A percentile compares a stretch with the other conserved stretches of the same genome.
phyloP scores from a whole-genome alignment of 2,329 filamentous ascomycete species.

The Fusarium pseudonygamai region DNA sequence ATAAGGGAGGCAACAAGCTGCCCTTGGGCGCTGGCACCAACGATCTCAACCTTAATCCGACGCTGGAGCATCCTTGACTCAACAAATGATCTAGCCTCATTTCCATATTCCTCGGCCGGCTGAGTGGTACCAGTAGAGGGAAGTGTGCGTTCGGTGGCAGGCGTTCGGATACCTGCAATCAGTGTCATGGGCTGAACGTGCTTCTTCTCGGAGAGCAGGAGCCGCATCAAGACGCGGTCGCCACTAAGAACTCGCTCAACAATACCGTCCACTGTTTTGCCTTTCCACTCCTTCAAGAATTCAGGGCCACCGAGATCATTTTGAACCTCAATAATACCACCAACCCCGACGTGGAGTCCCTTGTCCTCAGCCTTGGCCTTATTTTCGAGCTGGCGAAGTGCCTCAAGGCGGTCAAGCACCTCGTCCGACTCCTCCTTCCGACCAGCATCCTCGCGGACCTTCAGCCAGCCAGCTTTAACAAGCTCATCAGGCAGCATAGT shows the following conservation, averaged over 20 bases:
- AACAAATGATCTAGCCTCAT: constrained; percentile 88
- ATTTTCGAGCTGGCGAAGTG: constrained; percentile 78
- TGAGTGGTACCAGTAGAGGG: constrained; percentile 82
- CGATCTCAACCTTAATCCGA: constrained; percentile 81
- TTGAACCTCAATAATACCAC: constrained; percentile 76
- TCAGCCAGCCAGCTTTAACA: constrained; percentile 90
- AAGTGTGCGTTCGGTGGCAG: constrained; percentile 86
- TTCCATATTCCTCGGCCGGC: constrained; percentile 87
- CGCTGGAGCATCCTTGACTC: constrained; percentile 88
- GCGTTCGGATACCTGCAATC: constrained; percentile 87
- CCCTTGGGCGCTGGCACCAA: constrained; percentile 88
- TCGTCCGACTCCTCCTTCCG: constrained; percentile 89
- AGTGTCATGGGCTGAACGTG: constrained; percentile 91
- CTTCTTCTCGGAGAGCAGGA: constrained; percentile 82
- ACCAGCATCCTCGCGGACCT: constrained; percentile 92
- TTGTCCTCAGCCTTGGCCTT: constrained; percentile 81
- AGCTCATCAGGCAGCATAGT: constrained; percentile 81
- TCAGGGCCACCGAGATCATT: constrained; percentile 84
- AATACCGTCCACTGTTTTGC: constrained; percentile 82
- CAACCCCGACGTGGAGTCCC: constrained; percentile 78
- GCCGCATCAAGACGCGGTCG: constrained; percentile 85
- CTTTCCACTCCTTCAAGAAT: constrained; percentile 86
- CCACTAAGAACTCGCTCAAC: constrained; percentile 92
- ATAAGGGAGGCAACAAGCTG: constrained; percentile 89
- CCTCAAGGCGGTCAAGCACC: constrained; percentile 75